Percentiles rank a stretch among this genome's conserved stretches.
Conservation (phyloP, 352 stramenopile genomes). For the Blastocystis sp. region DNA sequence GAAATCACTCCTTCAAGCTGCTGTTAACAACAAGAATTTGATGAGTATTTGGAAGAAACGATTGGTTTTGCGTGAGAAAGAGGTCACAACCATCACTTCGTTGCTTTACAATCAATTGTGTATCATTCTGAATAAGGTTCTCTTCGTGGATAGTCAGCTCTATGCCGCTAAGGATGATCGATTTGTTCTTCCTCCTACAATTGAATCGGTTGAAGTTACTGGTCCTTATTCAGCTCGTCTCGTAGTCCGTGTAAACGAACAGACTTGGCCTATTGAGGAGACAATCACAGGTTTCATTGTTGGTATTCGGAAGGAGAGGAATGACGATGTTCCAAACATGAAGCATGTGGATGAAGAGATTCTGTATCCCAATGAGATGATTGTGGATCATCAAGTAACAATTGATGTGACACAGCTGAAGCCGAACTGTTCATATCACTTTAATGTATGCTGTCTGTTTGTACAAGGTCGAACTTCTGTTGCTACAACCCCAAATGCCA, state of each 20-base stretch:
- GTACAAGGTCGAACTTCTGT: slow-evolving; percentile 10
- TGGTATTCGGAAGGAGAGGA: slow-evolving; percentile 18
- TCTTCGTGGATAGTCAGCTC: slow-evolving; percentile 51
- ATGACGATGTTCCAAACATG: slow-evolving; percentile 44
- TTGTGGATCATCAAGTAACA: slow-evolving; percentile 28
- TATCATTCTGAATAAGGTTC: slow-evolving; percentile 53
- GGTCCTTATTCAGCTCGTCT: neutral
- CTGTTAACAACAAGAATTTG: slow-evolving; percentile 17
- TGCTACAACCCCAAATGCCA: neutral
- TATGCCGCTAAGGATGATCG: slow-evolving; percentile 36
- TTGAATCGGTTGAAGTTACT: neutral
- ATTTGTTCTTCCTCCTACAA: slow-evolving; percentile 33
- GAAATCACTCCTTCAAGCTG: neutral
- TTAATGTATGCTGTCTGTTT: slow-evolving; percentile 51
- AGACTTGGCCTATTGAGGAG: slow-evolving; percentile 14
- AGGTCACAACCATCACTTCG: slow-evolving; percentile 52
- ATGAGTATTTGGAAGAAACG: slow-evolving; percentile 53
- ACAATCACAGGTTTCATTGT: slow-evolving; percentile 51
- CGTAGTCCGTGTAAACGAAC: neutral
- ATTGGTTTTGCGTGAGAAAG: slow-evolving; percentile 6
- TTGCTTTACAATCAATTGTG: slow-evolving; percentile 55
- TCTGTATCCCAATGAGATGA: slow-evolving; percentile 16
- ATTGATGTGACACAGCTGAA: slow-evolving; percentile 40
- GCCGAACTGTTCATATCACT: slow-evolving; percentile 23
- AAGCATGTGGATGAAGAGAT: slow-evolving; percentile 33